Evolutionary conservation across 176 grass and related monocot species (phyloP).

Genomic region (Aegilops bicornis): DNA sequence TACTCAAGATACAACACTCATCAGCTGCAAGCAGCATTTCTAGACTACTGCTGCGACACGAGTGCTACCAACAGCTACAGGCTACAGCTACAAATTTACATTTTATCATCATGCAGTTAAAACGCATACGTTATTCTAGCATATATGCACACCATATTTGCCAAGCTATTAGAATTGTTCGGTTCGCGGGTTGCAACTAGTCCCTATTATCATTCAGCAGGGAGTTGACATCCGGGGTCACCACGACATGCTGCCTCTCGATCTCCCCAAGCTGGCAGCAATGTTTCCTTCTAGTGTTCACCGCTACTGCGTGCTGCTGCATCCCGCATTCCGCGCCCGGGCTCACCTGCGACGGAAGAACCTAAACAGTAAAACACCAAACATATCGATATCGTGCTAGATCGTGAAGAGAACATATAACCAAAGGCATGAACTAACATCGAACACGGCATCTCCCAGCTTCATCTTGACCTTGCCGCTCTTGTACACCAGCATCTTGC

Average conservation of each 20-base stretch:
- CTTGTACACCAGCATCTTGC: slow-evolving; percentile 84
- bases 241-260: slow-evolving; percentile 43
- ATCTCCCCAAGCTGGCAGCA: slow-evolving; percentile 64
- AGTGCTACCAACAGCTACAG: not conserved
- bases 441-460: slow-evolving; percentile 64
- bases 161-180: not conserved
- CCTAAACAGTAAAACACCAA: slow-evolving; percentile 8
- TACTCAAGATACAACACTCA: not conserved
- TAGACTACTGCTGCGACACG: not conserved
- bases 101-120: not conserved
- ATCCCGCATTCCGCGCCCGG: slow-evolving; percentile 46
- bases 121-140: not conserved
- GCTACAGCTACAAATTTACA: not conserved
- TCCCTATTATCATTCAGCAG: slow-evolving; percentile 40
- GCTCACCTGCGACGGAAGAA: slow-evolving; percentile 49
- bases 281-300: slow-evolving; percentile 57
- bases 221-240: slow-evolving; percentile 59
- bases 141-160: slow-evolving; percentile 8
- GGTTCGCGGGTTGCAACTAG: not conserved
- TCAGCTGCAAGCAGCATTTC: not conserved
- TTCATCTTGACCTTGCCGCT: slow-evolving; percentile 90
- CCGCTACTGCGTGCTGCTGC: slow-evolving; percentile 51
- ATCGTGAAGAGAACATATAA: not conserved
- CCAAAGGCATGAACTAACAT: slow-evolving; percentile 40
- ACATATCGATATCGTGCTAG: not conserved